Evolutionary conservation across 495 filamentous ascomycete genomes (phyloP), one percentile per base, ranked within the genome.

Genomic region (Aspergillus indologenus): DNA sequence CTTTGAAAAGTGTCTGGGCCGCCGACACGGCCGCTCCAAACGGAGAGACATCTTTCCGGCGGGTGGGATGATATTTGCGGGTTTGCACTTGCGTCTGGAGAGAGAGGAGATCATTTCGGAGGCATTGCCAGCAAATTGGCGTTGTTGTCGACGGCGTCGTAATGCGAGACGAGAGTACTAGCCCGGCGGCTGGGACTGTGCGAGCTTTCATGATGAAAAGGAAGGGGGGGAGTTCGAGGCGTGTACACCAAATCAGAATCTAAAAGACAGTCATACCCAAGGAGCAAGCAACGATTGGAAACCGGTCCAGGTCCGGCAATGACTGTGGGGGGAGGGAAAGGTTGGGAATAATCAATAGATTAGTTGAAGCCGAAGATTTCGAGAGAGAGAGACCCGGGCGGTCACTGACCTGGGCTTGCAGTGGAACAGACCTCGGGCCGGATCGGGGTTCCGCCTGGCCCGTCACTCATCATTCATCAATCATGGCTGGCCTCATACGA

Each of bases 1-100:
- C 87, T 70, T 89, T 88, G 68, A 95, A 87, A 63, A 92, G 80
- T 66, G 87, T 85, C 58, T 90, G 87, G 22, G 90, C 91, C 3
- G 89, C 88, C 3, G 88, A 86, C 40, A 91, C 88, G 2, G 90
- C 91, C 22, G 85, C 83, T 15, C 84, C 84, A 67, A 81, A 84
- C 56, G 79, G 77, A 22, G 85, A 86, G 19, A 62, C 71, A 66
- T 78, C 67, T 64, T 66, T 67, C 61, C 75, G 73, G n/a, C 73
- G 66, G 3, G 71, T 73, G 0, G 76, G 73, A 53, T 73, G 75
- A 44, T 75, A 79, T 73, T 71, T 73, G 57, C 76, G 74, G 2
- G 69, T 67, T 59, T 77, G 76, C 18, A 70, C 59, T 19, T 66
- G 49, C 19, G 59, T 59, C 19, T 65, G 67, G 22, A 60, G 59